Percentiles rank a stretch among this genome's conserved stretches.
These are phyloP conservation scores for Epichloe gansuensis DNA, from an alignment of 2,329 filamentous ascomycete genomes.

Conservation along the genomic window DNA sequence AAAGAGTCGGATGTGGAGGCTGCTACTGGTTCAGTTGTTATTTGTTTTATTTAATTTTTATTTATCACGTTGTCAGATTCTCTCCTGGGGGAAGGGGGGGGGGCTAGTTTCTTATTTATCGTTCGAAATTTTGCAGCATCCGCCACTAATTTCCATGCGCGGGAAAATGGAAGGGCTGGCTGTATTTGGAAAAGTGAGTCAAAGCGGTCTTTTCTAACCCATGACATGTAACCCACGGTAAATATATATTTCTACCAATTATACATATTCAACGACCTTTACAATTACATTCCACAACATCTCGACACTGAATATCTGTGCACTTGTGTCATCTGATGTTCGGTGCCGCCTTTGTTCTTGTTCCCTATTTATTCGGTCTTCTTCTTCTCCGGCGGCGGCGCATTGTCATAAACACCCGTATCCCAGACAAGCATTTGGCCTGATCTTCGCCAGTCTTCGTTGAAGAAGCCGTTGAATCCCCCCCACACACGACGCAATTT, in stretches of 20 bases:
- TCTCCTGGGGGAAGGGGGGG: not conserved
- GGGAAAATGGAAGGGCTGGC: not conserved
- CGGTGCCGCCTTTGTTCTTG: no score
- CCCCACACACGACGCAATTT: constrained; percentile 37
- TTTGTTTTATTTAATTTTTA: not conserved
- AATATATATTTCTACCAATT: no score
- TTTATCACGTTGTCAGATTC: not conserved
- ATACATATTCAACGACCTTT: not conserved
- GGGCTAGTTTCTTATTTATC: no score
- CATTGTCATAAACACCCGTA: constrained; percentile 22
- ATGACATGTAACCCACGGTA: no score
- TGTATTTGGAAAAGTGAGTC: not conserved
- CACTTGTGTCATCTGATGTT: no score
- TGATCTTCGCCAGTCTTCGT: constrained; percentile 44
- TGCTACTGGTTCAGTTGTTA: not conserved
- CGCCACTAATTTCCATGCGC: no score
- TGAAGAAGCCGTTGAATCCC: constrained; percentile 48
- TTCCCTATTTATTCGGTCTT: no score
- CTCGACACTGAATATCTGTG: no score
- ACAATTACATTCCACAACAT: not conserved
- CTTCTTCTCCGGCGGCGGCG: no score
- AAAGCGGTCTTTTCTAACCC: not conserved
- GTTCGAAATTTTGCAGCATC: not conserved
- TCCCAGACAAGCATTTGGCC: constrained; percentile 50
- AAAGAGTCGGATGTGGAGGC: not conserved